These are phyloP conservation scores for Metarhizium sp. DNA, from an alignment of 2,329 filamentous ascomycete species.

Conservation along the genomic window DNA sequence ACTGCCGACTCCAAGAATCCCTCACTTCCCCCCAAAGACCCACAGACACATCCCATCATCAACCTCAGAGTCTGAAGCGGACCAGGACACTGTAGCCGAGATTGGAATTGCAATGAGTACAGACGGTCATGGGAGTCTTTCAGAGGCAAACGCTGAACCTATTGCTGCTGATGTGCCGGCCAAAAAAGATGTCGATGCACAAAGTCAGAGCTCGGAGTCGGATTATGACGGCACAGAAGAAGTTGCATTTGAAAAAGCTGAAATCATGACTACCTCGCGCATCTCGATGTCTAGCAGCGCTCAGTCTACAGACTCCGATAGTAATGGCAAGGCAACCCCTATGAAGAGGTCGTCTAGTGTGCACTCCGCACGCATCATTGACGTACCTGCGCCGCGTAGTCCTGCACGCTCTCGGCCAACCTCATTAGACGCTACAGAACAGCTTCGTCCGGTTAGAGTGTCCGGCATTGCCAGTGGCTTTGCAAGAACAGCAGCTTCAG, in stretches of 20 bases:
- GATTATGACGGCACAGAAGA: constrained; percentile 34
- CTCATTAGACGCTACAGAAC: constrained; percentile 35
- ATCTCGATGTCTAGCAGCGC: constrained; percentile 44
- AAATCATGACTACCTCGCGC: constrained; percentile 47
- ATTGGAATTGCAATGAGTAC: background rate
- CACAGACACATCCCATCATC: background rate
- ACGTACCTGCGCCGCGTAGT: constrained; percentile 43
- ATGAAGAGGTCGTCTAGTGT: constrained; percentile 35
- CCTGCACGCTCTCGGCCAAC: constrained; percentile 38
- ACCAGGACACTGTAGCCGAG: background rate
- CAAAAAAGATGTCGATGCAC: background rate
- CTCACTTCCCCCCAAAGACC: constrained; percentile 3
- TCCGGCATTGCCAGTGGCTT: constrained; percentile 29
- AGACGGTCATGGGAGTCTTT: background rate
- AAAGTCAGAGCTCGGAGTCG: constrained; percentile 3
- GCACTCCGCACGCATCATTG: constrained; percentile 48
- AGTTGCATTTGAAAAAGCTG: constrained; percentile 43
- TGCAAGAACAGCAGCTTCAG: constrained; percentile 21
- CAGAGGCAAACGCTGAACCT: constrained; percentile 2
- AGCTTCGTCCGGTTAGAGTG: constrained; percentile 29
- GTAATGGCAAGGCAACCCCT: constrained; percentile 28
- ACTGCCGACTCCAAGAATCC: constrained; percentile 30
- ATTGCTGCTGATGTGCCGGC: background rate
- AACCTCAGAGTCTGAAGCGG: background rate
- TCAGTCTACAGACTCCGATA: constrained; percentile 40